Base-by-base conservation (phyloP, 768 basidiomycete genomes). In the Peribolospora baueri region DNA sequence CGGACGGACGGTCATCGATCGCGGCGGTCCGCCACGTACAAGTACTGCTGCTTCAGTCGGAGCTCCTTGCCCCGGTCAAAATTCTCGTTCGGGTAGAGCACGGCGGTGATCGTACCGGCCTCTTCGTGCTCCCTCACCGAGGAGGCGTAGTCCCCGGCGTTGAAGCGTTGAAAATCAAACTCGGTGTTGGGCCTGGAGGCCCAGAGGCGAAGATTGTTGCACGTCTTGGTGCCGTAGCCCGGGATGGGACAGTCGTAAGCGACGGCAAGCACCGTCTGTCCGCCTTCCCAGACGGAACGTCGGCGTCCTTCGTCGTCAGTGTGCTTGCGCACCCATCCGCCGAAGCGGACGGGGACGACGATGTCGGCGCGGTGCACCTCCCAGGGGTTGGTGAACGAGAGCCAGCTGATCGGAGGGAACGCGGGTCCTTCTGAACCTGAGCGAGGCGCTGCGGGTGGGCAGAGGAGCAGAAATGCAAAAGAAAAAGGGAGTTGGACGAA, bases 171-270 rank as follows among this genome's bases (percentile, higher is more conserved):
- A 60, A 95, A 67, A 68, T 95, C 88, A 65, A 95, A 95, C 1
- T 83, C 84, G 61, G 84, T 73, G 72, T 85, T 84, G 36, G 85
- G 79, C 70, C 81, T 81, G 64, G 67, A 58, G 78, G 67, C 64
- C 71, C 71, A 74, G 4, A 73, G 60, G 38, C 72, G 73, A 61
- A 95, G 70, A 68, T 93, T 95, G 71, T 91, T 90, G 52, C 84
- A 87, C 58, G 80, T 87, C 68, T 73, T 74, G 46, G 84, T 88
- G 37, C 73, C 74, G 64, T 53, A 87, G 3, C 69, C 85, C 4
- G 90, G 88, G 61, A 97, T 83, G 71, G 91, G 91, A 14, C 85
- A 80, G 65, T 95, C 91, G 64, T 91, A 90, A 0, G 90, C 91
- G 48, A 88, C 75, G 0, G 91, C 91, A 39, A 91, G 66, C 40